These are phyloP conservation scores for Taiwanofungus camphoratus DNA, from an alignment of 1,284 basidiomycete species.

Conservation along the genomic window DNA sequence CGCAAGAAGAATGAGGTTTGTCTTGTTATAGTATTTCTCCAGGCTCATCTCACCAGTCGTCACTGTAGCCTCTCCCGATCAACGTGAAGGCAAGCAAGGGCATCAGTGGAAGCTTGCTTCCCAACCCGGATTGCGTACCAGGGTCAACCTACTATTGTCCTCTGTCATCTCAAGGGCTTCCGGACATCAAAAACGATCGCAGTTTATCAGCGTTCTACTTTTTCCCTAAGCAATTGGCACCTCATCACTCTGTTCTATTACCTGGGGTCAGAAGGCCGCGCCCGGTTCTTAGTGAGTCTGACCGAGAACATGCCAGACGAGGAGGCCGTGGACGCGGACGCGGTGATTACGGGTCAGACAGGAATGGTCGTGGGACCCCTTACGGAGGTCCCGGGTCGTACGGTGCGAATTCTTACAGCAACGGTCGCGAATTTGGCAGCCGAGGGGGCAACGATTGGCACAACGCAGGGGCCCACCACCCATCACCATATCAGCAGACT, in stretches of 20 bases:
- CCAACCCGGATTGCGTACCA: constrained; percentile 88
- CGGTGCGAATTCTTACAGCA: constrained; percentile 12
- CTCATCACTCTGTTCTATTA: constrained; percentile 84
- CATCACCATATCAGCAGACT: constrained; percentile 12
- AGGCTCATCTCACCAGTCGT: constrained; percentile 7
- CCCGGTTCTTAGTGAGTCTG: constrained; percentile 63
- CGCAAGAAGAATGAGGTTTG: constrained; percentile 76
- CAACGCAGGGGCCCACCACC: constrained; percentile 12
- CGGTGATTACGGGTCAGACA: constrained; percentile 15
- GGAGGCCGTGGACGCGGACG: constrained; percentile 35
- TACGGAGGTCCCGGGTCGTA: constrained; percentile 13
- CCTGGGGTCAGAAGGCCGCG: constrained; percentile 64
- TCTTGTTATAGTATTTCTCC: constrained; percentile 14
- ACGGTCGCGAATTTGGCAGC: constrained; percentile 18
- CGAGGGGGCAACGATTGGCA: constrained; percentile 16
- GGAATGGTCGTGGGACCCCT: constrained; percentile 16
- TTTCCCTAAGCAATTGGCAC: constrained; percentile 82
- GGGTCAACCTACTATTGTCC: constrained; percentile 88
- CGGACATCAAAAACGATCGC: constrained; percentile 82
- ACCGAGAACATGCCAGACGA: constrained; percentile 62
- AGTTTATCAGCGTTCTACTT: constrained; percentile 86
- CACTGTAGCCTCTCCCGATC: constrained; percentile 55
- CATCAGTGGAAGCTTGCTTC: constrained; percentile 74
- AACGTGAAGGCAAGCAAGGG: constrained; percentile 72
- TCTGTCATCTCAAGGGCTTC: constrained; percentile 46